Evolutionary conservation across 2,329 filamentous ascomycete genomes (phyloP), one percentile per base, ranked within the genome.

Genomic region (Penicillium sp.): DNA sequence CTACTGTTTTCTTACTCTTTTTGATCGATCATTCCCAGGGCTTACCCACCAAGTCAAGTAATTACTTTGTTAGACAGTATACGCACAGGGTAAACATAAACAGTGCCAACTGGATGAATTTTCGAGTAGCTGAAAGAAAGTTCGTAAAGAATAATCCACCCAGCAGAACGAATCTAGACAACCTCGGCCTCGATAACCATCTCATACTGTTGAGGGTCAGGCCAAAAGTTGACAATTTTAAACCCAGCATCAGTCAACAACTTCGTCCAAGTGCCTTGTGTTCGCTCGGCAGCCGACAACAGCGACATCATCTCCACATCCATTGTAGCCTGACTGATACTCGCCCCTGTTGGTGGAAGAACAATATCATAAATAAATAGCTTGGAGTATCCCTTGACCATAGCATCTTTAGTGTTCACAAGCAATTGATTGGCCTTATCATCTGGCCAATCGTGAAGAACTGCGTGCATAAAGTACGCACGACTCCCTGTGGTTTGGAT

Each of bases 381-480:
- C 58, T 73, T 76, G 12, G 71, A 75, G 49, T 74, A 76, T 0
- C 73, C 72, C n/a, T 67, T 70, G 25, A 63, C 64, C 75, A 79
- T 78, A 0, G 74, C 76, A 6, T 59, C 56, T 19, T 55, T 68
- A 8, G 70, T 65, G 10, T 71, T 65, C 0, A 27, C 23, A 0
- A 79, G 64, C 9, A 79, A 70, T 12, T 67, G 44, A 13, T 65
- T 59, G 25, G 69, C 71, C 12, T 70, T 66, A 6, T 70, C 66
- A n/a, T 78, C 73, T 0, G 72, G 68, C 73, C 75, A 79, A 59
- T 80, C 75, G 48, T 81, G 77, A 1, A 79, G 66, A 5, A 79
- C 67, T 3, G 71, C 72, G 55, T 78, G 75, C 67, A 79, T 67
- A 59, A 73, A 79, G 62, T 79, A 80, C 2, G 70, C 71, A 3